Conservation (phyloP, 129 eudicot genomes). For the Escallonia rubra region DNA sequence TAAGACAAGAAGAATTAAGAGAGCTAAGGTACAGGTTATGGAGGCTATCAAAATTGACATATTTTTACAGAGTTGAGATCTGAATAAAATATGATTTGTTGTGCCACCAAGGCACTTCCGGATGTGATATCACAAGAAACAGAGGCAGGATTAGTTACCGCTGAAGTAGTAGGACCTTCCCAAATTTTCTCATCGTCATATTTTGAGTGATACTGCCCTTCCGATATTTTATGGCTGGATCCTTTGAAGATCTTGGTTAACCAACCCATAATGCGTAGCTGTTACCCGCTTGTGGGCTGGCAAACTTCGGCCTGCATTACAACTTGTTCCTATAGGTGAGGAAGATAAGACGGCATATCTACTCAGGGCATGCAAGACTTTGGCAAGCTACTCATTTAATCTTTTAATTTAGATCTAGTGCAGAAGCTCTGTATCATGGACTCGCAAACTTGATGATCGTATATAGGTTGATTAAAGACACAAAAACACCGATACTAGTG, state of each 20-base stretch:
- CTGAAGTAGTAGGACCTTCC: constrained; percentile 63
- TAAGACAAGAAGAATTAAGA: neutral
- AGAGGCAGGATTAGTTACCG: constrained; percentile 31
- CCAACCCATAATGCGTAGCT: constrained; percentile 71
- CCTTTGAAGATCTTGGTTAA: constrained; percentile 80
- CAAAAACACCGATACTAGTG: neutral
- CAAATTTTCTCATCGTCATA: constrained; percentile 49
- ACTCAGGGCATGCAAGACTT: neutral
- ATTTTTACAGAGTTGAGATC: neutral
- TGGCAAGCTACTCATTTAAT: neutral
- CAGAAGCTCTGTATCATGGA: neutral
- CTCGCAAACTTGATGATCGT: constrained; percentile 4
- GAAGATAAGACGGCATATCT: neutral
- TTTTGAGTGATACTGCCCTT: constrained; percentile 72
- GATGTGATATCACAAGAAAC: neutral
- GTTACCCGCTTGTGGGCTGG: constrained; percentile 16
- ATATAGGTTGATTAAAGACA: constrained; percentile 1
- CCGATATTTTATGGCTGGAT: constrained; percentile 60
- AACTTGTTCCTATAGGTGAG: neutral
- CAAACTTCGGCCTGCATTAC: constrained; percentile 37
- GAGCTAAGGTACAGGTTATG: neutral
- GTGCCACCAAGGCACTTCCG: neutral
- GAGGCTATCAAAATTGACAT: neutral
- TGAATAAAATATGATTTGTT: neutral
- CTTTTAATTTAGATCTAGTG: constrained; percentile 1